Evolutionary conservation across 805 yeast species (phyloP).

Genomic region (Yamadazyma endophytica): DNA sequence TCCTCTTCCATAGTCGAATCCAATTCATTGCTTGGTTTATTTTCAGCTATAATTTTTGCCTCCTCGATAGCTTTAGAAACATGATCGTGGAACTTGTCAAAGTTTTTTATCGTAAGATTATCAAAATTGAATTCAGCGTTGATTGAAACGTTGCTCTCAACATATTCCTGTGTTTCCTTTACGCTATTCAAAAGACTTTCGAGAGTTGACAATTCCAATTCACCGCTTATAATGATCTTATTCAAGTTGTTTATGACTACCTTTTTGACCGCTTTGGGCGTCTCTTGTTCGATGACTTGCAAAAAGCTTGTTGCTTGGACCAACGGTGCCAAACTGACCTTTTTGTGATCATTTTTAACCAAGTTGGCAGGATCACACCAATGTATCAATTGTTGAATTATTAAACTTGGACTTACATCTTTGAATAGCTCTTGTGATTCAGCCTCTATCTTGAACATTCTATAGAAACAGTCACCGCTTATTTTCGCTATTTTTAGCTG

Average conservation of each 20-base stretch:
- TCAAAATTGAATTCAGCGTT: slow-evolving; percentile 32
- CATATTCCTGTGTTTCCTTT: too few species aligned
- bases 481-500: slow-evolving; percentile 62
- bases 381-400: slow-evolving; percentile 67
- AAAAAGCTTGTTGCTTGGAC: slow-evolving; percentile 54
- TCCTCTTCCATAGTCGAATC: slow-evolving; percentile 11
- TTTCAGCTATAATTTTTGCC: slow-evolving; percentile 15
- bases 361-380: slow-evolving; percentile 82
- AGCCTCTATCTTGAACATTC: slow-evolving; percentile 44
- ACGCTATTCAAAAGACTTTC: too few species aligned
- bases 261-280: slow-evolving; percentile 50
- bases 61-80: slow-evolving; percentile 20
- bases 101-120: slow-evolving; percentile 22
- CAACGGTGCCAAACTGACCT: slow-evolving; percentile 48
- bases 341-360: slow-evolving; percentile 44
- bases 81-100: slow-evolving; percentile 25
- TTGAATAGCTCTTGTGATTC: slow-evolving; percentile 29
- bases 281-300: slow-evolving; percentile 45
- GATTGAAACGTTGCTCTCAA: too few species aligned
- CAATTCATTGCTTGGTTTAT: slow-evolving; percentile 8
- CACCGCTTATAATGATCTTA: slow-evolving; percentile 36
- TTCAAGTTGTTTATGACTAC: slow-evolving; percentile 48
- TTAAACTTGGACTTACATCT: slow-evolving; percentile 37
- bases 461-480: slow-evolving; percentile 60
- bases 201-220: too few species aligned